Base-by-base conservation (phyloP, 805 yeast species). In the Sugiyamaella qingdaonensis region DNA sequence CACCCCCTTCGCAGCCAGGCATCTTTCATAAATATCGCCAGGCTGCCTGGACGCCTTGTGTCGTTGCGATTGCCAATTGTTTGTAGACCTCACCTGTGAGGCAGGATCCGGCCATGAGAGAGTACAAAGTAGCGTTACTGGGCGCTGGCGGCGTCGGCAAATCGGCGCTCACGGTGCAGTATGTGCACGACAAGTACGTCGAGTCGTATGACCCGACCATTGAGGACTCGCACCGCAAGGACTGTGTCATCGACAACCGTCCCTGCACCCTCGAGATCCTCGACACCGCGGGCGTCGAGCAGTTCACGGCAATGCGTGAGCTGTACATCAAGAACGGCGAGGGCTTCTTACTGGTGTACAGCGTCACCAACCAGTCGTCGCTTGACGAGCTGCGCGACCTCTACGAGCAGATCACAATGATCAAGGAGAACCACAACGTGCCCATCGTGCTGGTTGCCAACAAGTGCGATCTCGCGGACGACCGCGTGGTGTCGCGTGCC, bases 131-230 rank as follows among this genome's bases (percentile, higher is more conserved):
- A 44, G 97, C 88, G 14, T 94, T 92, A 16, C 74, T 92, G 54
- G 99, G 99, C 56, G 95, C 97, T 11, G 97, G 97, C 62, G 97
- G 97, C 71, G 97, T 89, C 8, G 99, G 99, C 62, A 92, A 92
- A 64, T 88, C 97, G 21, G 90, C 95, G 37, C 74, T 92, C 39
- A 90, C 97, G 1, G 96, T 89, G 4, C 96, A 89, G 66, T 91
- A 86, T 65, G 95, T 89, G 2, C 95, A 88, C 67, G 94, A 94
- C 10, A 86, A 86, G 1, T 91, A 88, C 68, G 81, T 88, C 52
- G 97, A 92, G 64, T 79, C 89, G 35, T 92, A 92, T 71, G 98
- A 92, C 65, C 98, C 99, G 8, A 94, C 99, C 8, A 94, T 92
- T 59, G 99, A 92, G 67, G 98, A 92, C 65, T 88, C 97, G 0